A percentile compares a stretch with the other conserved stretches of the same genome.
These are phyloP conservation scores for Thuja plicata DNA, from an alignment of 83 land plant species.

Conservation along the genomic window DNA sequence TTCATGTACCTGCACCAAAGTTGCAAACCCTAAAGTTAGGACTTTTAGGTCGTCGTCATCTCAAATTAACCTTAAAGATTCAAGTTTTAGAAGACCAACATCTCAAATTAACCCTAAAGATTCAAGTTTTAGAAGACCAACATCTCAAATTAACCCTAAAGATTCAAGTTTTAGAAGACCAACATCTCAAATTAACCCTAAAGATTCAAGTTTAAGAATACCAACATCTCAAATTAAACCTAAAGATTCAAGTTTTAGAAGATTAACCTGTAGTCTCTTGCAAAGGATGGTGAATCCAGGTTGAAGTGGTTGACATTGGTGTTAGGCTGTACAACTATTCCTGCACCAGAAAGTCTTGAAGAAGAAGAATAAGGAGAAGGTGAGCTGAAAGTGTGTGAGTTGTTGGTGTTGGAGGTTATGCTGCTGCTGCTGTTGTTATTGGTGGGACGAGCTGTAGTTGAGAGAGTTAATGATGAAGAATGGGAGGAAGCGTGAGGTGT, in stretches of 20 bases:
- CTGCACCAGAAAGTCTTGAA: background rate
- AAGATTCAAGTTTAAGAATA: background rate
- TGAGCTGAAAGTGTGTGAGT: background rate
- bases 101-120: background rate
- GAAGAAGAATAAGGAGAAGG: background rate
- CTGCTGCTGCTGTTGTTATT: background rate
- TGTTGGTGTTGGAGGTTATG: background rate
- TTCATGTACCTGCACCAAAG: slow-evolving; percentile 15
- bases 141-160: no score
- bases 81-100: no score
- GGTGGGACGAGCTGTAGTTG: background rate
- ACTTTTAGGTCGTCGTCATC: background rate
- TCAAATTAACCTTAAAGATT: no score
- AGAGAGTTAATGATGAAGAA: slow-evolving; percentile 12
- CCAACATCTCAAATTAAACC: no score
- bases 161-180: no score
- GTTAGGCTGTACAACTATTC: slow-evolving; percentile 2
- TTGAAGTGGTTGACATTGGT: slow-evolving; percentile 8
- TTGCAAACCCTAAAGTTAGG: background rate
- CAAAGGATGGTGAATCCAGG: background rate
- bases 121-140: no score
- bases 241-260: background rate
- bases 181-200: background rate
- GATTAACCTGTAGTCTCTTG: slow-evolving; percentile 7
- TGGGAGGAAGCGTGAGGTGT: slow-evolving; percentile 12